phyloP scores from a whole-genome alignment of 2,329 filamentous ascomycete species.

The Berkeleyomyces rouxiae region DNA sequence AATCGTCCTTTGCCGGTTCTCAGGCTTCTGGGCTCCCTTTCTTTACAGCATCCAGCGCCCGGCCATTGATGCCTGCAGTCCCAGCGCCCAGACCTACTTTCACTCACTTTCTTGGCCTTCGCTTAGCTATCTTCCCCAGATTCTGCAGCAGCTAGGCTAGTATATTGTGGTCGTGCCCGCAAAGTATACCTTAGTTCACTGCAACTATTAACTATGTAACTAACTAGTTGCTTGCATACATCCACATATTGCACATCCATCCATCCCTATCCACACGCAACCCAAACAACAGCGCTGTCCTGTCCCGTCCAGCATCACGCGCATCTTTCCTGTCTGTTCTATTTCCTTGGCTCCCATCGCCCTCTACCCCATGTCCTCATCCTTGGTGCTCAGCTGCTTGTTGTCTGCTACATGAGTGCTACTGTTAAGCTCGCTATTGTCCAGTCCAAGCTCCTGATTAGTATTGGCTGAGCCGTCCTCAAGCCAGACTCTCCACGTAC shows the following conservation, averaged over 20 bases:
- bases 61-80: not conserved
- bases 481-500: not conserved
- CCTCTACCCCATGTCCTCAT: not conserved
- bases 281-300: not conserved
- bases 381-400: not conserved
- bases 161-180: not conserved
- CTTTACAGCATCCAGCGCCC: not conserved
- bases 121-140: not conserved
- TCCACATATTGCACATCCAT: no score
- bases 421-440: not conserved
- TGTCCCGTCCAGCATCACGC: not conserved
- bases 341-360: not conserved
- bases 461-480: not conserved
- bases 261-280: no score
- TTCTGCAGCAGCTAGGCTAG: not conserved
- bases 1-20: not conserved
- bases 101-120: not conserved
- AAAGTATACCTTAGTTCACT: no score
- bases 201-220: no score
- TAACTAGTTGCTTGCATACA: no score
- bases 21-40: not conserved
- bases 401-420: not conserved
- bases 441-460: not conserved
- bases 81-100: not conserved
- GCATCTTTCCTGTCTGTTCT: not conserved